A percentile compares a stretch with the other conserved stretches of the same genome.
phyloP scores from a whole-genome alignment of 371 early-diverging fungal genomes.

The Mucor racemosus region DNA sequence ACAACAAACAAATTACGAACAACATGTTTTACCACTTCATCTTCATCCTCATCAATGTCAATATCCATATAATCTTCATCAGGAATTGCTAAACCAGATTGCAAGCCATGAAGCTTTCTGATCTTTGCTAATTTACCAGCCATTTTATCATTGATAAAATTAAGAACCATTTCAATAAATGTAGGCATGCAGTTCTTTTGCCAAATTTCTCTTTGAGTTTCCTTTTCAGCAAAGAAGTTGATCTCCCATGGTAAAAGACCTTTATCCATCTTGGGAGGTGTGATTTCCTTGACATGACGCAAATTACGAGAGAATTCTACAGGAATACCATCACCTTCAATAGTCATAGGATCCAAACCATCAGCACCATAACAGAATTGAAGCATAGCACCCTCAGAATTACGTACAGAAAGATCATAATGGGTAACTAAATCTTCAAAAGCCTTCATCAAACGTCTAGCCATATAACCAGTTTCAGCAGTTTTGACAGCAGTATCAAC shows the following conservation, averaged over 20 bases:
- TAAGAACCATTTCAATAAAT: slow-evolving; percentile 65
- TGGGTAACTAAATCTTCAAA: slow-evolving; percentile 96
- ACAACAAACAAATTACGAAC: slow-evolving; percentile 74
- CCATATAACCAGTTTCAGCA: slow-evolving; percentile 99
- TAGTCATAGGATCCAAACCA: slow-evolving; percentile 94
- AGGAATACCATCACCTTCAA: slow-evolving; percentile 93
- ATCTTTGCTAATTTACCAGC: slow-evolving; percentile 56
- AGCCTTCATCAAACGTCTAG: slow-evolving; percentile 98
- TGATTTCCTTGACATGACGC: slow-evolving; percentile 60
- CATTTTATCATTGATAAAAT: slow-evolving; percentile 61
- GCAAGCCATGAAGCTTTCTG: slow-evolving; percentile 53
- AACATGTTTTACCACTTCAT: slow-evolving; percentile 50
- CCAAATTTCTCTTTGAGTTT: slow-evolving; percentile 60
- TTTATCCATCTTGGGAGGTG: slow-evolving; percentile 33
- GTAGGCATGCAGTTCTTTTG: slow-evolving; percentile 64
- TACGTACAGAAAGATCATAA: slow-evolving; percentile 97
- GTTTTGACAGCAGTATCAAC: slow-evolving; percentile 99
- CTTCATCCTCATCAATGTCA: slow-evolving; percentile 62
- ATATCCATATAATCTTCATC: slow-evolving; percentile 69
- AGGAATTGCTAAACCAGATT: slow-evolving; percentile 60
- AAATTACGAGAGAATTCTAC: slow-evolving; percentile 90
- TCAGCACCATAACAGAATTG: slow-evolving; percentile 99
- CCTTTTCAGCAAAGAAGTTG: slow-evolving; percentile 53
- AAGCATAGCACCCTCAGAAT: slow-evolving; percentile 91
- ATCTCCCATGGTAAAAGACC: slow-evolving; percentile 80